These are phyloP conservation scores for Hypoxylon sp. DNA, from an alignment of 2,329 filamentous ascomycete species.

Conservation along the genomic window DNA sequence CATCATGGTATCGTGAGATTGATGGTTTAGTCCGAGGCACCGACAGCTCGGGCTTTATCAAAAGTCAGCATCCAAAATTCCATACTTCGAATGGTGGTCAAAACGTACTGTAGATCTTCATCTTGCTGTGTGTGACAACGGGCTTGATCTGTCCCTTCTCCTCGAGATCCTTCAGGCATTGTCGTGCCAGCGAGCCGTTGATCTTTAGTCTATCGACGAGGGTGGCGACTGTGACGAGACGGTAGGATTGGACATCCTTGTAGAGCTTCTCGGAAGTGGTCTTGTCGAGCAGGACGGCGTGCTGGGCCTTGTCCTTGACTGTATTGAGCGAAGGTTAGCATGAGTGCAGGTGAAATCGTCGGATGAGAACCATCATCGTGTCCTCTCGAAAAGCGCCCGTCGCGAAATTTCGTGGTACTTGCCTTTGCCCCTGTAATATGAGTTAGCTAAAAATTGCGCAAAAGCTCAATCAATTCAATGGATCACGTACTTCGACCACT, in stretches of 20 bases:
- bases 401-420: slow-evolving; percentile 45
- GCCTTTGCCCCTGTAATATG: slow-evolving; percentile 52
- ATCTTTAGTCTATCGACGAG: slow-evolving; percentile 99
- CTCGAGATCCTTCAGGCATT: slow-evolving; percentile 92
- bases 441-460: slow-evolving; percentile 40
- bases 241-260: slow-evolving; percentile 99
- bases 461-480: slow-evolving; percentile 36
- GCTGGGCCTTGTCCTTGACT: slow-evolving; percentile 99
- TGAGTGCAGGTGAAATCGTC: slow-evolving; percentile 16
- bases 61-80: slow-evolving; percentile 19
- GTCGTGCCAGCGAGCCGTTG: slow-evolving; percentile 96
- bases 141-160: slow-evolving; percentile 99
- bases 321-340: slow-evolving; percentile 44
- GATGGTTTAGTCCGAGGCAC: slow-evolving; percentile 54
- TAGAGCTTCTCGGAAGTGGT: slow-evolving; percentile 96
- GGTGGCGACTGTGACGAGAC: slow-evolving; percentile 97
- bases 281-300: slow-evolving; percentile 99
- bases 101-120: slow-evolving; percentile 93
- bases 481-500: slow-evolving; percentile 78
- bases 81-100: not conserved
- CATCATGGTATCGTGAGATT: slow-evolving; percentile 55
- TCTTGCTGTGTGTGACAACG: slow-evolving; percentile 94
- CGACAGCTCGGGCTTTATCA: slow-evolving; percentile 54
- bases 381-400: slow-evolving; percentile 27
- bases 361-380: slow-evolving; percentile 29